Conservation (phyloP, 1,139 yeast genomes). For the Taphrina communis region DNA sequence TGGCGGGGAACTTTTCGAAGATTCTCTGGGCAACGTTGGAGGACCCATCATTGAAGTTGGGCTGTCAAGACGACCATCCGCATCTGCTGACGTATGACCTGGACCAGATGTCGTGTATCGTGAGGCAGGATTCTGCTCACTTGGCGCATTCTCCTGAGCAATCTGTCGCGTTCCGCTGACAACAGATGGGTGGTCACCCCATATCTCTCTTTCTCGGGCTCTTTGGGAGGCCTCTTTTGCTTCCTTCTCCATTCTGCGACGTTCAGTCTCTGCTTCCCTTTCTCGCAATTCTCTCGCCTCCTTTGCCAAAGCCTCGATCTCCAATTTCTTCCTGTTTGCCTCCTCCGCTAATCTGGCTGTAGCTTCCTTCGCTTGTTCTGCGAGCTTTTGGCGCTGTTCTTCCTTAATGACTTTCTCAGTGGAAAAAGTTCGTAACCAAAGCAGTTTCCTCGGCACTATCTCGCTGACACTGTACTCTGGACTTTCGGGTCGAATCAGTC, state of each 20-base stretch:
- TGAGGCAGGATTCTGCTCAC: not conserved
- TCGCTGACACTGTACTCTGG: conserved; percentile 15
- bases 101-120: not conserved
- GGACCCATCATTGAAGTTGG: conserved; percentile 39
- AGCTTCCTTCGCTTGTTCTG: conserved; percentile 35
- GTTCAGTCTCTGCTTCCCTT: conserved; percentile 28
- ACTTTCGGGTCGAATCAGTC: conserved; percentile 19
- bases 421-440: conserved; percentile 17
- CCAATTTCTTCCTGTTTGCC: conserved; percentile 10
- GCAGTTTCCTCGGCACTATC: conserved; percentile 24
- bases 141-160: not conserved
- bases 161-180: not conserved
- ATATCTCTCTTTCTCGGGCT: conserved; percentile 35
- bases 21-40: conserved; percentile 17
- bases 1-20: conserved; percentile 18
- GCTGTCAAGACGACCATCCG: conserved; percentile 4
- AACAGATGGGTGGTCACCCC: conserved; percentile 33
- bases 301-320: conserved; percentile 12
- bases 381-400: conserved; percentile 22
- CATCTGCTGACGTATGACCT: not conserved
- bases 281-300: conserved; percentile 27
- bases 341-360: conserved; percentile 27
- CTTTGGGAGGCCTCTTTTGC: conserved; percentile 30
- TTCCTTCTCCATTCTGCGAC: conserved; percentile 23
- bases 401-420: conserved; percentile 21